Base-by-base conservation (phyloP, 306 rosid species). In the Gastrolobium villosum region DNA sequence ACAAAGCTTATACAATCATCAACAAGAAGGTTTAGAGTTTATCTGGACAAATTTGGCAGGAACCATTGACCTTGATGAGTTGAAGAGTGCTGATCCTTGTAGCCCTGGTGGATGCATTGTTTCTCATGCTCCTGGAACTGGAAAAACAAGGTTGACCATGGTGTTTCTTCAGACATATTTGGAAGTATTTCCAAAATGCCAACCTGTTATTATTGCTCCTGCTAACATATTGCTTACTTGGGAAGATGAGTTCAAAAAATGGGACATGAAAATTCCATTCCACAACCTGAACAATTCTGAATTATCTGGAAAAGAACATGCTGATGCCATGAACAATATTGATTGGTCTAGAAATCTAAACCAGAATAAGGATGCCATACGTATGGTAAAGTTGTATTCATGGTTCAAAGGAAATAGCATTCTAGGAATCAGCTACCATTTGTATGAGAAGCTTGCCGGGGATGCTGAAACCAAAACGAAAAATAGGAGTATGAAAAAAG, bases 41-140 rank as follows among this genome's bases (percentile, higher is more conserved):
- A 63, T 85, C 11, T 85, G 88, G 88, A 67, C 31, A 10, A 85
- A 73, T 37, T 15, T 85, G 66, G 79, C 70, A 8, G 81, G 86
- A 68, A 81, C 44, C 70, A 78, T 36, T 7, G 65, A 78, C 43
- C 75, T 77, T n/a, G 11, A 6, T 1, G 14, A 10, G 49, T 62
- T 81, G 70, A 78, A 73, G 75, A 81, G 8, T 6, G 52, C 34
- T 57, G 56, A 73, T 14, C 78, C 66, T 4, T 1, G 7, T 4
- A 57, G 67, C 0, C 70, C 48, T 0, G 86, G 88, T 13, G 88
- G 88, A 0, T 85, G 88, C 62, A 85, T 85, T 45, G 78, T 85
- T 10, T 81, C 81, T 5, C 88, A 85, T 73, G 86, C 86, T 35
- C 88, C 88, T 4, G 88, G 88, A 32, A 85, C 88, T 0, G 88